phyloP scores from a whole-genome alignment of 306 rosid species.

The Acacia acuminata region DNA sequence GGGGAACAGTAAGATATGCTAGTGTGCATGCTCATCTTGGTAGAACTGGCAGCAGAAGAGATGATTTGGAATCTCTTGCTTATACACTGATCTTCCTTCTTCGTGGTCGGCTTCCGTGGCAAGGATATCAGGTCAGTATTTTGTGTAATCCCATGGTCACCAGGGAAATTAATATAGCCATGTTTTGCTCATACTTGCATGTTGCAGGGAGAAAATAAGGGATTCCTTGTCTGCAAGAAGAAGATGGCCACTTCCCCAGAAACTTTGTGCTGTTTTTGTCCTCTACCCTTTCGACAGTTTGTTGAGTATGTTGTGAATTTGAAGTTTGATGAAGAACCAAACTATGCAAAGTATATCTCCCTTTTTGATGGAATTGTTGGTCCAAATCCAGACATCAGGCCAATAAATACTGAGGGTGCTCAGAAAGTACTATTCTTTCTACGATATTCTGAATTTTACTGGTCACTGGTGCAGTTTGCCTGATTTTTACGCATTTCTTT shows the following conservation, averaged over 20 bases:
- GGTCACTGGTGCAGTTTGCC: neutral
- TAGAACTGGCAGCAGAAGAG: conserved; percentile 88
- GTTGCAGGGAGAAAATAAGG: conserved; percentile 75
- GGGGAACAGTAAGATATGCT: conserved; percentile 83
- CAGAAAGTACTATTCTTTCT: conserved; percentile 51
- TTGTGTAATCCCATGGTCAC: neutral
- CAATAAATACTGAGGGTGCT: conserved; percentile 79
- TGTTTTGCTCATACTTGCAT: neutral
- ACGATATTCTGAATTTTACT: neutral
- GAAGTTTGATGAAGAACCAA: conserved; percentile 75
- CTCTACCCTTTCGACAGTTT: conserved; percentile 63
- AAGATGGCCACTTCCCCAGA: conserved; percentile 81
- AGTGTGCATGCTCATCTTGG: conserved; percentile 88
- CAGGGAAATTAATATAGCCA: neutral
- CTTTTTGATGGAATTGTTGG: conserved; percentile 72
- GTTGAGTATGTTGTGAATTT: conserved; percentile 74
- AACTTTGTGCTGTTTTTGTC: conserved; percentile 59
- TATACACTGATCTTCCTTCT: conserved; percentile 71
- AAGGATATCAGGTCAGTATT: conserved; percentile 66
- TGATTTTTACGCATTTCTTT: neutral
- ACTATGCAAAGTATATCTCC: conserved; percentile 70
- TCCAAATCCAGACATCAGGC: conserved; percentile 66
- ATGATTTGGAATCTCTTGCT: conserved; percentile 85
- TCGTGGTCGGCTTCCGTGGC: conserved; percentile 80
- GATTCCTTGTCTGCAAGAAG: conserved; percentile 79